Evolutionary conservation across 2,329 filamentous ascomycete species (phyloP).

Genomic region (Aciculosporium take): DNA sequence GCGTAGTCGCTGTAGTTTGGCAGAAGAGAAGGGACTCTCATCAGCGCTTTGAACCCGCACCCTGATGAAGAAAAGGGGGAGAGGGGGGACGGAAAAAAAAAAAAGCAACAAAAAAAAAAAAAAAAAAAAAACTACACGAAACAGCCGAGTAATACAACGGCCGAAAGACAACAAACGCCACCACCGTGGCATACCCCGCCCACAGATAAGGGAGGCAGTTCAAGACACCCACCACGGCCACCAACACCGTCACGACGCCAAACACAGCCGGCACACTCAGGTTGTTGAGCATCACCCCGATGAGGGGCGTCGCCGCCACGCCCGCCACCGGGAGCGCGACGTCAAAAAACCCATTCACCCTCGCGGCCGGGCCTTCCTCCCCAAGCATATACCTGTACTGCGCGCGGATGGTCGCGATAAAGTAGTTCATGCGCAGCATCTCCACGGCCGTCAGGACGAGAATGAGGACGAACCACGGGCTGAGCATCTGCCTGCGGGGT

Average conservation of each 20-base stretch:
- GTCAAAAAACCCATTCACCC: slow-evolving; percentile 29
- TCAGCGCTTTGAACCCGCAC: slow-evolving; percentile 13
- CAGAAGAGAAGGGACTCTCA: neutral
- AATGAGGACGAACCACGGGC: slow-evolving; percentile 55
- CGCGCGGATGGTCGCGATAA: slow-evolving; percentile 50
- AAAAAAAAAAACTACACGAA: no score
- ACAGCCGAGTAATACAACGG: slow-evolving; percentile 67
- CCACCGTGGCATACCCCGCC: slow-evolving; percentile 52
- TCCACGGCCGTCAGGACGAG: slow-evolving; percentile 47
- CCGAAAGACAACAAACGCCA: slow-evolving; percentile 56
- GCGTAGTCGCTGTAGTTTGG: slow-evolving; percentile 42
- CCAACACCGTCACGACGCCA: slow-evolving; percentile 40
- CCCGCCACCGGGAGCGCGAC: slow-evolving; percentile 51
- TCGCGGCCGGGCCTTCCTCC: slow-evolving; percentile 25
- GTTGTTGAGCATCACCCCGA: slow-evolving; percentile 54
- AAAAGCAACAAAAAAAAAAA: no score
- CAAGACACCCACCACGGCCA: slow-evolving; percentile 43
- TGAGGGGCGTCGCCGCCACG: slow-evolving; percentile 55
- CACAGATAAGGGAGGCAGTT: slow-evolving; percentile 49
- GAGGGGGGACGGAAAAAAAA: no score
- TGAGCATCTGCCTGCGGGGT: slow-evolving; percentile 46
- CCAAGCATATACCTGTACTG: slow-evolving; percentile 57
- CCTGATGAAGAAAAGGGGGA: no score
- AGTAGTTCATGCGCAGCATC: slow-evolving; percentile 6
- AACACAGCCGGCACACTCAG: slow-evolving; percentile 48